Evolutionary conservation across 805 yeast species (phyloP), one percentile per base, ranked within the genome.

Genomic region (Lipomyces yamadae): DNA sequence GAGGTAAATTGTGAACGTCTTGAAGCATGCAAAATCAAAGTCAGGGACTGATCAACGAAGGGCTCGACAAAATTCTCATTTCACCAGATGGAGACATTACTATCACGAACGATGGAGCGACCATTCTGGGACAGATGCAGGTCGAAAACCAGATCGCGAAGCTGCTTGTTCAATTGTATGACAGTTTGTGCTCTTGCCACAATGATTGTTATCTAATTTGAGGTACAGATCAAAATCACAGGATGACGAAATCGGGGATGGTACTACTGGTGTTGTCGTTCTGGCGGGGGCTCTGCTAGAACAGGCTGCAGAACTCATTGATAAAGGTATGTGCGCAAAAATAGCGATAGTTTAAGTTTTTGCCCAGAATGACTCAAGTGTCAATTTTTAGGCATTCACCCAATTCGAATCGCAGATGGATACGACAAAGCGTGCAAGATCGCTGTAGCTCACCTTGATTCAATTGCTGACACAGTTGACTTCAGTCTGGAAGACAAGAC

Each of bases 201-300:
- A 29, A 37, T 37, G 55, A n/a, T 7, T 15, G 24, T 5, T 4
- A 32, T 24, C 34, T 52, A 52, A 52, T 8, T 7, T 13, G 18
- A 8, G 42, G n/a, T 58, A 29, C 56, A 69, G 72, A 60, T 73
- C 97, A 37, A 90, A 86, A 78, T 91, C 97, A 34, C 99, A 94
- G 82, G 99, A 94, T 78, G 97, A 95, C 77, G 98, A 94, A 80
- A 92, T 94, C 77, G 99, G 99, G 64, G 99, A 94, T 78, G 99
- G 99, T 76, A 95, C 99, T 35, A 95, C 99, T 4, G 98, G 98
- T 76, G 99, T 95, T 35, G 98, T 95, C 62, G 98, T 95, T 1
- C 82, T 95, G 61, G 98, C 99, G 0, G 90, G 97, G 72, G 96
- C 98, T 2, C 82, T 95, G 70, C 83, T 95, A 66, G 98, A 94